A percentile compares a stretch with the other conserved stretches of the same genome.
phyloP scores from a whole-genome alignment of 345 rosid genomes.

The Eutrema heterophyllum region DNA sequence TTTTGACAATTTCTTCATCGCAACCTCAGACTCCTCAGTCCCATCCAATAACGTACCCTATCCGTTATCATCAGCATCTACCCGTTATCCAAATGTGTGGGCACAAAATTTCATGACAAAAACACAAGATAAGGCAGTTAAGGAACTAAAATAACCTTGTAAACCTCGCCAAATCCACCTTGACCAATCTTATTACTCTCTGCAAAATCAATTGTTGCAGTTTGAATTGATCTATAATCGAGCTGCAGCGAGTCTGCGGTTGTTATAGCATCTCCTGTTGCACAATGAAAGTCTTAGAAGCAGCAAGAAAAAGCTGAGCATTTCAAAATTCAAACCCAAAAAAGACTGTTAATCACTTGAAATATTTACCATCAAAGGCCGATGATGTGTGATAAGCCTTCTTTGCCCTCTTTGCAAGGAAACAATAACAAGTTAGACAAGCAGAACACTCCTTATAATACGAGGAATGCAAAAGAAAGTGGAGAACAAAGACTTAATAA shows the following conservation, averaged over 20 bases:
- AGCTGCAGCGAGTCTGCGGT: conserved; percentile 43
- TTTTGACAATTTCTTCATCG: conserved; percentile 18
- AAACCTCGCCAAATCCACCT: conserved; percentile 75
- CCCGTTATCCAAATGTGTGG: not conserved
- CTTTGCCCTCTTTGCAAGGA: conserved; percentile 30
- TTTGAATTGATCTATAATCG: conserved; percentile 36
- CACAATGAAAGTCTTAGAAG: not conserved
- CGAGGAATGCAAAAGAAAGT: no score
- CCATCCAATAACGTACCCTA: conserved; percentile 13
- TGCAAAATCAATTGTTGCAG: conserved; percentile 48
- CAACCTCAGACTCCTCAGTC: conserved; percentile 17
- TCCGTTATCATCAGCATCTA: not conserved
- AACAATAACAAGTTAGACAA: conserved; percentile 33
- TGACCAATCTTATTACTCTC: conserved; percentile 44
- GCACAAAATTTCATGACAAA: not conserved
- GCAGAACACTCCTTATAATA: no score
- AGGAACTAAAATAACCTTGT: conserved; percentile 37
- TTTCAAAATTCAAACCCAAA: not conserved
- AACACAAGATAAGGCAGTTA: not conserved
- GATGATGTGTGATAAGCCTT: conserved; percentile 8
- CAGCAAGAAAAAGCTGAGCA: no score
- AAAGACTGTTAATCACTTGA: no score
- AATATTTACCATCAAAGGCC: conserved; percentile 35
- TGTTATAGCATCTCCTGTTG: conserved; percentile 34
- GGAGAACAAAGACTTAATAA: no score